These are phyloP conservation scores for Lecanicillium sp. DNA, from an alignment of 2,329 filamentous ascomycete species.

Conservation along the genomic window DNA sequence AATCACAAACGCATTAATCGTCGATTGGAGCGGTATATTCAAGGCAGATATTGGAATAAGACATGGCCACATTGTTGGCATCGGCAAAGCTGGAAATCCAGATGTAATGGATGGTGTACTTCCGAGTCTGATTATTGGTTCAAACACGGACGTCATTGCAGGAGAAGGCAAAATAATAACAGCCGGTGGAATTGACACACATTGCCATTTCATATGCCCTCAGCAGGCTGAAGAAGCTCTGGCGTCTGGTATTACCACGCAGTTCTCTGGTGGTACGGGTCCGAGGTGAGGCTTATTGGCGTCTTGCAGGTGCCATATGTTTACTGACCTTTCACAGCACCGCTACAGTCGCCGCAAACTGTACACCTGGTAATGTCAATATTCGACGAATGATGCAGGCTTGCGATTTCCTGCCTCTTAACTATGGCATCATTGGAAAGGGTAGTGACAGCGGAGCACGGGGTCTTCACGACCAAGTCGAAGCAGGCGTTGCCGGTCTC, in stretches of 20 bases:
- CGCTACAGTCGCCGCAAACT: constrained; percentile 85
- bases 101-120: constrained; percentile 90
- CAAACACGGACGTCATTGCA: constrained; percentile 85
- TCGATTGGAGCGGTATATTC: constrained; percentile 89
- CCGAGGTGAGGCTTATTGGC: constrained; percentile 54
- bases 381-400: constrained; percentile 88
- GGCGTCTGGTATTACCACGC: constrained; percentile 78
- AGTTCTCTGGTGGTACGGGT: constrained; percentile 85
- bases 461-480: constrained; percentile 70
- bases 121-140: constrained; percentile 70
- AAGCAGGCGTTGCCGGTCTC: constrained; percentile 79
- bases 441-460: constrained; percentile 71
- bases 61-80: constrained; percentile 73
- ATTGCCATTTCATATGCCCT: constrained; percentile 92
- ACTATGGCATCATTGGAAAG: constrained; percentile 87
- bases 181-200: constrained; percentile 79
- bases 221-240: constrained; percentile 82
- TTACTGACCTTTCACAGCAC: constrained; percentile 41
- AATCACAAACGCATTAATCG: constrained; percentile 79
- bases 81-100: constrained; percentile 95
- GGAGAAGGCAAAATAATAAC: constrained; percentile 88
- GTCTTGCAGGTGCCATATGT: not conserved
- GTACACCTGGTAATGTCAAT: constrained; percentile 77
- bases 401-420: constrained; percentile 71
- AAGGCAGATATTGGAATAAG: constrained; percentile 97